A percentile compares a stretch with the other conserved stretches of the same genome.
Evolutionary conservation across 345 rosid genomes (phyloP).

Genomic region (Populus deltoides): DNA sequence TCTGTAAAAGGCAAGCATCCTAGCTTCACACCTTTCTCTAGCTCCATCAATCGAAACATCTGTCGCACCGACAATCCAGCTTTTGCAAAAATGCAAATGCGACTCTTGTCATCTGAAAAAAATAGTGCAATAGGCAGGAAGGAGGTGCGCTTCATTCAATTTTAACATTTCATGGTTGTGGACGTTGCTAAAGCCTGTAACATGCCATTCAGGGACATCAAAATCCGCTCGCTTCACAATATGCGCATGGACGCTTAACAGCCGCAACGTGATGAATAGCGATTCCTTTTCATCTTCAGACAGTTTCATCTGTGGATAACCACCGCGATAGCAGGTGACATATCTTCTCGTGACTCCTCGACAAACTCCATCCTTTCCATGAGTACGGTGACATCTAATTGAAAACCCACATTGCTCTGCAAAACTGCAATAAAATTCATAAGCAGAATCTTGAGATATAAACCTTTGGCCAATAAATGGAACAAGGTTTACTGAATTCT

Average conservation of each 20-base stretch:
- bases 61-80: conserved; percentile 28
- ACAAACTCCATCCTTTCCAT: conserved; percentile 26
- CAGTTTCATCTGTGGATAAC: conserved; percentile 21
- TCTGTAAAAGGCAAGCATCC: conserved; percentile 28
- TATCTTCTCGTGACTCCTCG: conserved; percentile 25
- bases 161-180: conserved; percentile 26
- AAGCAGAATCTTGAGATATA: conserved; percentile 25
- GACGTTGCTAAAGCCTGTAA: conserved; percentile 24
- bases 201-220: conserved; percentile 30
- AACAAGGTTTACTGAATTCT: conserved; percentile 18
- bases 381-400: conserved; percentile 22
- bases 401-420: conserved; percentile 28
- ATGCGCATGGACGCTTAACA: conserved; percentile 14
- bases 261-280: conserved; percentile 26
- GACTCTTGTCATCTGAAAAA: conserved; percentile 22
- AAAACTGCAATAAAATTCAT: conserved; percentile 26
- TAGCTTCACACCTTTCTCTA: conserved; percentile 28
- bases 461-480: conserved; percentile 26
- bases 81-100: conserved; percentile 25
- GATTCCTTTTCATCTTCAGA: conserved; percentile 25
- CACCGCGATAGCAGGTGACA: conserved; percentile 27
- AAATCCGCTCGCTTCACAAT: conserved; percentile 24
- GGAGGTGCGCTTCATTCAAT: conserved; percentile 11
- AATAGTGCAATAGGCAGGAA: conserved; percentile 19
- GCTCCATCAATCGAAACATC: conserved; percentile 24